A percentile compares a stretch with the other conserved stretches of the same genome.
Conservation (phyloP, 208 protist species). For the Trypanosoma melophagium region DNA sequence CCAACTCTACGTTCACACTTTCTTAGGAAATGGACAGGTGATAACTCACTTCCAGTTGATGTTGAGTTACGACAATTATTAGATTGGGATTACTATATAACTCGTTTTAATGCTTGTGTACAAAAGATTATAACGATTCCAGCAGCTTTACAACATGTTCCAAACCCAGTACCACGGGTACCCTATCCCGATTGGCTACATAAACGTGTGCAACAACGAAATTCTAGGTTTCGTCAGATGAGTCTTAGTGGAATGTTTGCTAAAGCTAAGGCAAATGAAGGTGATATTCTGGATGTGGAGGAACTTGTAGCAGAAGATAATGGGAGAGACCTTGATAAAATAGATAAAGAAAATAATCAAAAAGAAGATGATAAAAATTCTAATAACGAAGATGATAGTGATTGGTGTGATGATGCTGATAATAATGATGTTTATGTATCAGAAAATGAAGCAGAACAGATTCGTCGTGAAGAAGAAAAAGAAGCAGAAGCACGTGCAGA, state of each 20-base stretch:
- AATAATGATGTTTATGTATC: not conserved
- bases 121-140: conserved; percentile 99
- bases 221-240: conserved; percentile 76
- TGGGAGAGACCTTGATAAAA: not conserved
- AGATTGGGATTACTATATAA: conserved; percentile 99
- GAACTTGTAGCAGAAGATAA: conserved; percentile 35
- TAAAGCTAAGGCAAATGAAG: conserved; percentile 29
- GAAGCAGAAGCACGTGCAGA: conserved; percentile 58
- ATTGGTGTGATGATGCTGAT: conserved; percentile 26
- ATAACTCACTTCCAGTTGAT: conserved; percentile 53
- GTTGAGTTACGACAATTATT: conserved; percentile 93
- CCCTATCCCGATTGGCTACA: conserved; percentile 97
- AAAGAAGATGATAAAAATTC: conserved; percentile 2
- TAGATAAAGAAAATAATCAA: conserved; percentile 4
- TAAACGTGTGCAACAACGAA: conserved; percentile 84
- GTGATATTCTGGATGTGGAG: conserved; percentile 43
- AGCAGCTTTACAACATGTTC: conserved; percentile 95
- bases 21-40: conserved; percentile 95
- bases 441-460: conserved; percentile 52
- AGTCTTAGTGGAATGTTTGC: conserved; percentile 63
- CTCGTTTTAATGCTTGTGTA: conserved; percentile 94
- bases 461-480: conserved; percentile 52
- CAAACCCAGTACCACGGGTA: conserved; percentile 97
- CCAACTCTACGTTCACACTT: conserved; percentile 86
- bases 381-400: conserved; percentile 32